Evolutionary conservation across 2,329 filamentous ascomycete species (phyloP), one percentile per base, ranked within the genome.

Genomic region (Fusarium irregulare): DNA sequence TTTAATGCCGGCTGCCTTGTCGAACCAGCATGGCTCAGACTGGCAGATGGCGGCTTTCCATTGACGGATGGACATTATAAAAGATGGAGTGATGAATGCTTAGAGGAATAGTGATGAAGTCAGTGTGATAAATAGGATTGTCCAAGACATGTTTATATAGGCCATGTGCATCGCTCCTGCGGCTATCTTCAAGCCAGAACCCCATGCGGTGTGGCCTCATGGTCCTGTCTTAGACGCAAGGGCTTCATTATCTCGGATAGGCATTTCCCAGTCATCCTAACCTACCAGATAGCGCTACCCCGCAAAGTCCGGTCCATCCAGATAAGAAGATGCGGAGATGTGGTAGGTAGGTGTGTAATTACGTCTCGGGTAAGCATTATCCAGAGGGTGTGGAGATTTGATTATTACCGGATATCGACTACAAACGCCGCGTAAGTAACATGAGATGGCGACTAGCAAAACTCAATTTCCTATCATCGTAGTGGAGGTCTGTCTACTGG

Each of bases 31-130:
- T 12, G 53, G 41, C 4, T 56, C 41, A 11, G 41, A 28, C n/a
- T 56, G 53, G 2, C 30, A 21, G 18, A 56, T 21, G 1, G 41
- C 53, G 9, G 28, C 53, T 27, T 37, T 47, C 41, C 55, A 57
- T 27, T 57, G 46, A 10, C 55, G 55, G 3, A 53, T 51, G 11
- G 37, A 57, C 55, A 57, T 57, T n/a, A 10, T 37, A 11, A n/a
- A 7, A 11, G 9, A 7, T 34, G 45, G 5, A 1, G 2, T 4
- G 23, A 27, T 27, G 16, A 30, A 8, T 7, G 18, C 10, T 20
- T 6, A 8, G 6, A 2, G 7, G 13, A 44, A 44, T 23, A 18
- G 4, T 18, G 16, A 14, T 14, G 8, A 23, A 1, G 3, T 6
- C 20, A 44, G 20, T 23, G 7, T 44, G 13, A 37, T 37, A 37